Conservation (phyloP, 129 eudicot genomes). For the Chrysanthemum seticuspe region DNA sequence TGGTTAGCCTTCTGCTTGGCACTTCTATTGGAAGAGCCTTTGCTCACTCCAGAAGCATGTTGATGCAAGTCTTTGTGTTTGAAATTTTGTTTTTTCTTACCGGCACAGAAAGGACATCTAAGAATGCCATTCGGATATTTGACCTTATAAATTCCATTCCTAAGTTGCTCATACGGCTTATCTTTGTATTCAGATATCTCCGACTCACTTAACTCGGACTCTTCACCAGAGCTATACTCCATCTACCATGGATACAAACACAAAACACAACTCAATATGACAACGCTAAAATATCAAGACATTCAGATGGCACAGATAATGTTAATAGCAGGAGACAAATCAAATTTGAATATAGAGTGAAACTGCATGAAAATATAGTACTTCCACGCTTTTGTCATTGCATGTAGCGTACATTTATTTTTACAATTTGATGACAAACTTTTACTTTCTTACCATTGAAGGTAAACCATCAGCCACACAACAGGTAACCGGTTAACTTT, state of each 20-base stretch:
- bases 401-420: too few relatives aligned
- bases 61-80: constrained; percentile 77
- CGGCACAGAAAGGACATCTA: constrained; percentile 90
- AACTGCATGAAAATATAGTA: too few relatives aligned
- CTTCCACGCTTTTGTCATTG: too few relatives aligned
- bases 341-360: too few relatives aligned
- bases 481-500: too few relatives aligned
- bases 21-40: constrained; percentile 75
- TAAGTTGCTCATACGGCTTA: constrained; percentile 66
- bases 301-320: neutral
- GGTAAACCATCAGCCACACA: too few relatives aligned
- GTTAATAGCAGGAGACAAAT: too few relatives aligned
- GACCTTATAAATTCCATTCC: constrained; percentile 54
- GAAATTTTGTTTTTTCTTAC: constrained; percentile 86
- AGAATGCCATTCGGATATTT: constrained; percentile 59
- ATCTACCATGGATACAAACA: constrained; percentile 34
- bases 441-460: too few relatives aligned
- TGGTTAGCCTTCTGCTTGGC: constrained; percentile 86
- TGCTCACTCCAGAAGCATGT: constrained; percentile 81
- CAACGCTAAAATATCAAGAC: too few relatives aligned
- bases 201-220: constrained; percentile 92
- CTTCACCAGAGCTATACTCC: constrained; percentile 75
- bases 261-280: neutral
- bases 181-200: constrained; percentile 65
- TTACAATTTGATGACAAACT: too few relatives aligned